A percentile compares a stretch with the other conserved stretches of the same genome.
Evolutionary conservation across 2,329 filamentous ascomycete species (phyloP).

Genomic region (Chaetomiaceae sp.): DNA sequence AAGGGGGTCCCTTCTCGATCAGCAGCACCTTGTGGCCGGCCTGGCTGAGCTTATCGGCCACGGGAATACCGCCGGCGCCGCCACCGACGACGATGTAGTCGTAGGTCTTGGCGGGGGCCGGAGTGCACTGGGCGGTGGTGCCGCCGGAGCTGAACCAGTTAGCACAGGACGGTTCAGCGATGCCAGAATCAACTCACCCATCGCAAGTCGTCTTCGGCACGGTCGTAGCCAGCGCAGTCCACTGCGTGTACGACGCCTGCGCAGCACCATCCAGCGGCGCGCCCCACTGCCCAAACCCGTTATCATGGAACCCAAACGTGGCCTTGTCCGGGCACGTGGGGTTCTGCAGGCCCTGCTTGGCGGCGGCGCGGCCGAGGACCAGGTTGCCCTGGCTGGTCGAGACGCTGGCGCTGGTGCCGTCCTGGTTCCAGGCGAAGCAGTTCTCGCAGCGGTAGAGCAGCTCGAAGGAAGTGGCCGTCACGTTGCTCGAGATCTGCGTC

Average conservation of each 20-base stretch:
- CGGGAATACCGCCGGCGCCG: slow-evolving; percentile 57
- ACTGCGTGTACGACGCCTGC: slow-evolving; percentile 40
- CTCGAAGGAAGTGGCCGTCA: slow-evolving; percentile 56
- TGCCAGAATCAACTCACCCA: slow-evolving; percentile 14
- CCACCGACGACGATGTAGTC: slow-evolving; percentile 62
- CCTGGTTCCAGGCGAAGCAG: slow-evolving; percentile 51
- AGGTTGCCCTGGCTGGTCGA: slow-evolving; percentile 42
- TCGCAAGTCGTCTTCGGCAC: slow-evolving; percentile 26
- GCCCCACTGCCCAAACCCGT: slow-evolving; percentile 50
- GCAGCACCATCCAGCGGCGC: slow-evolving; percentile 36
- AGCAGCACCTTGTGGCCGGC: slow-evolving; percentile 62
- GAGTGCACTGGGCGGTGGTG: slow-evolving; percentile 13
- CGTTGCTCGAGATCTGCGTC: slow-evolving; percentile 54
- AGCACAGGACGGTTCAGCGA: background rate
- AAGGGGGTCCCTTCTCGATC: slow-evolving; percentile 56
- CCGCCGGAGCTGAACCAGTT: slow-evolving; percentile 1
- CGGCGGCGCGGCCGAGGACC: slow-evolving; percentile 54
- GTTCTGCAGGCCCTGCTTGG: slow-evolving; percentile 40
- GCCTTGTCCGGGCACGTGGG: slow-evolving; percentile 41
- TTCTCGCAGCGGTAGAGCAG: slow-evolving; percentile 62
- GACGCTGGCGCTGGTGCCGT: slow-evolving; percentile 40
- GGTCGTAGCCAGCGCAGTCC: slow-evolving; percentile 42
- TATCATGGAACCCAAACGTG: slow-evolving; percentile 49
- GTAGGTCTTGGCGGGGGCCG: slow-evolving; percentile 35
- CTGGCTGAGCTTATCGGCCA: slow-evolving; percentile 61